These are phyloP conservation scores for Xylaria sp. DNA, from an alignment of 2,329 filamentous ascomycete species.

Conservation along the genomic window DNA sequence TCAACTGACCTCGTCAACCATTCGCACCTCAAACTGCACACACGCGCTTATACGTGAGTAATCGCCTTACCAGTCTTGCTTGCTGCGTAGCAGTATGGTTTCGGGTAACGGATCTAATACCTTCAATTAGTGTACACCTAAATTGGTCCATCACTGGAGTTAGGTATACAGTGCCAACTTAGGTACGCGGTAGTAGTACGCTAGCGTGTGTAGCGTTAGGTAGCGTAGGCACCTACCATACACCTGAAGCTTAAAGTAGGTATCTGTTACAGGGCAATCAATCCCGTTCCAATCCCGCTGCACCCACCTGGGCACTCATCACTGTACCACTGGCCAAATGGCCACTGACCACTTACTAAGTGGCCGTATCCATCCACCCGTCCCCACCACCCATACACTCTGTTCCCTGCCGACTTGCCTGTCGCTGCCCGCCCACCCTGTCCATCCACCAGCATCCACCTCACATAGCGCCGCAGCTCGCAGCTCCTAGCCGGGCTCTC, in stretches of 20 bases:
- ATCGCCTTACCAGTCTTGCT: too few species aligned
- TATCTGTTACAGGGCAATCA: conserved; percentile 7
- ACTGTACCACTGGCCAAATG: background rate
- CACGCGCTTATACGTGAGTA: too few species aligned
- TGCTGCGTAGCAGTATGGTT: too few species aligned
- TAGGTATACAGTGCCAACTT: background rate
- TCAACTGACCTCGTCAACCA: conserved; percentile 12
- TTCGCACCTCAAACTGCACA: background rate
- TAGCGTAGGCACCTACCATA: background rate
- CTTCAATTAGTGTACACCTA: background rate
- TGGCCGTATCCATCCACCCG: background rate
- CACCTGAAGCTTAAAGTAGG: background rate
- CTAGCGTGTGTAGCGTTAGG: too few species aligned
- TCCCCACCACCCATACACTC: conserved; percentile 6
- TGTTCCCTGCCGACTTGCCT: background rate
- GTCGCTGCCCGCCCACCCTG: conserved; percentile 12
- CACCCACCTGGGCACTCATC: background rate
- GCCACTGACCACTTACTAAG: background rate
- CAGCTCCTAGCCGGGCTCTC: background rate
- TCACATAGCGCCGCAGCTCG: background rate
- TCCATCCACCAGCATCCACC: background rate
- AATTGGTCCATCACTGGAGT: background rate
- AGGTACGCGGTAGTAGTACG: background rate
- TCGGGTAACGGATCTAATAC: too few species aligned
- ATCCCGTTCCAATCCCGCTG: conserved; percentile 1